Evolutionary conservation across 345 rosid genomes (phyloP).

Genomic region (Eutrema yunnanense): DNA sequence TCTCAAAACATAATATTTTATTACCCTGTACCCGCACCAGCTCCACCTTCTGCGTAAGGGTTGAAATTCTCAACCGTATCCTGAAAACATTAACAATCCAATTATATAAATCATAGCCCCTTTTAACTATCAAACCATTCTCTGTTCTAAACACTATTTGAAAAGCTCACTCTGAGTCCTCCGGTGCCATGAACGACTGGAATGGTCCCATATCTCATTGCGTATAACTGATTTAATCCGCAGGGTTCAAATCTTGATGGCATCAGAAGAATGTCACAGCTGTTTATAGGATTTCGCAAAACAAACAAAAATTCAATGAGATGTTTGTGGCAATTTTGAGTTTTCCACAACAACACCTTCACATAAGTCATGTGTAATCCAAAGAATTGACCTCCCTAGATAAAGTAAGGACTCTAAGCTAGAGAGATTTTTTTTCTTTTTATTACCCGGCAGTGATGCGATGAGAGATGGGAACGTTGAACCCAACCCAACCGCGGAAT

Average conservation of each 20-base stretch:
- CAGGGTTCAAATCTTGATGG: slow-evolving; percentile 98
- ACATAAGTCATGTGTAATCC: neutral
- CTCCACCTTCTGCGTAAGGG: slow-evolving; percentile 64
- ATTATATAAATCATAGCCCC: neutral
- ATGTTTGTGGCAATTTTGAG: neutral
- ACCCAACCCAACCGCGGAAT: slow-evolving; percentile 97
- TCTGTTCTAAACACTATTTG: neutral
- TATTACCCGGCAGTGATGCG: slow-evolving; percentile 91
- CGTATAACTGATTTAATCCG: slow-evolving; percentile 89
- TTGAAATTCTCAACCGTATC: slow-evolving; percentile 83
- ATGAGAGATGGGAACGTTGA: slow-evolving; percentile 86
- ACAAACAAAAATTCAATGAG: no score
- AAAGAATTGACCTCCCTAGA: neutral
- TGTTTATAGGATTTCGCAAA: slow-evolving; percentile 27
- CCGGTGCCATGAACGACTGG: slow-evolving; percentile 95
- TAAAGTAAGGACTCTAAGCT: neutral
- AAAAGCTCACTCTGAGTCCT: slow-evolving; percentile 77
- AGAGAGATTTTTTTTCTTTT: neutral
- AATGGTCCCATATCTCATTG: slow-evolving; percentile 94
- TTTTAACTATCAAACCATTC: neutral
- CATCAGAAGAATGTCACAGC: slow-evolving; percentile 94
- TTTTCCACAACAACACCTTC: neutral
- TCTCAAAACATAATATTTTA: neutral
- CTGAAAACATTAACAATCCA: slow-evolving; percentile 32
- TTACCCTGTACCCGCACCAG: slow-evolving; percentile 85